phyloP scores from a whole-genome alignment of 371 early-diverging fungal genomes.

The Parasitella parasitica region DNA sequence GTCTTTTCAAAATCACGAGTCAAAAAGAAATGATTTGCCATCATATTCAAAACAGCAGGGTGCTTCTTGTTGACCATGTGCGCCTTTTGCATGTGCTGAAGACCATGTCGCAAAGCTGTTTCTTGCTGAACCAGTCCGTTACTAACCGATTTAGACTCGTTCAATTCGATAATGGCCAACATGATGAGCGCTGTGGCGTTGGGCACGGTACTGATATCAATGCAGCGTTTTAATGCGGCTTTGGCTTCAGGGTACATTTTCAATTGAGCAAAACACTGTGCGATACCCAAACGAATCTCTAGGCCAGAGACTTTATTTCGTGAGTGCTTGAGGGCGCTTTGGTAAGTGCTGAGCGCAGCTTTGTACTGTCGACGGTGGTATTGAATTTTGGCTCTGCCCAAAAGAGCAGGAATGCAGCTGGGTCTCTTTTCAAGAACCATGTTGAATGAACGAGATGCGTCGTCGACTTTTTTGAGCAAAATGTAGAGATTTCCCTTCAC shows the following conservation, averaged over 20 bases:
- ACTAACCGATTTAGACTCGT: conserved; percentile 55
- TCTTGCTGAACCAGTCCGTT: conserved; percentile 37
- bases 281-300: conserved; percentile 86
- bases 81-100: conserved; percentile 53
- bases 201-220: conserved; percentile 47
- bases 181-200: conserved; percentile 68
- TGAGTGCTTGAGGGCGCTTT: conserved; percentile 62
- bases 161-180: conserved; percentile 78
- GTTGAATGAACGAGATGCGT: conserved; percentile 69
- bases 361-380: conserved; percentile 59
- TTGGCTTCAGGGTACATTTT: conserved; percentile 70
- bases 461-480: conserved; percentile 58
- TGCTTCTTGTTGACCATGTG: conserved; percentile 46
- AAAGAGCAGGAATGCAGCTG: conserved; percentile 71
- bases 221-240: conserved; percentile 69
- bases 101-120: conserved; percentile 38
- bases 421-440: conserved; percentile 61
- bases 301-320: conserved; percentile 46
- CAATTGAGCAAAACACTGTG: conserved; percentile 79
- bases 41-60: conserved; percentile 53
- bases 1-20: conserved; percentile 53
- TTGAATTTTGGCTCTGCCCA: conserved; percentile 74
- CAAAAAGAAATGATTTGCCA: conserved; percentile 61
- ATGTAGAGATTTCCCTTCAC: conserved; percentile 69
- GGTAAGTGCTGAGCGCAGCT: conserved; percentile 70